Conservation (phyloP, 306 rosid species). For the Macrotyloma uniflorum region DNA sequence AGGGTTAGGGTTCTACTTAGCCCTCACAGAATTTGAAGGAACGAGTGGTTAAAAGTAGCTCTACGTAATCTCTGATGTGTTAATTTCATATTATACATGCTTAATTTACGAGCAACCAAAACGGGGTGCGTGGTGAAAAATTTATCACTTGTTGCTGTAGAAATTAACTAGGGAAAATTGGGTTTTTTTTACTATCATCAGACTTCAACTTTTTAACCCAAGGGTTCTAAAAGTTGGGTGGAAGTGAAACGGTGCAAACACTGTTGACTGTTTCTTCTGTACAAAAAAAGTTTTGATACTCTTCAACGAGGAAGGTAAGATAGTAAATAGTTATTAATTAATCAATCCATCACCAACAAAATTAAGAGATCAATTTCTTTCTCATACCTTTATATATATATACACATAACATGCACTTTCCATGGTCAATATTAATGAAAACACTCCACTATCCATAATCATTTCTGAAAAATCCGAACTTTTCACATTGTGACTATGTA, state of each 20-base stretch:
- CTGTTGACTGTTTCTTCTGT: slow-evolving; percentile 8
- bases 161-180: neutral
- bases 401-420: neutral
- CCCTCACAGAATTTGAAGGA: slow-evolving; percentile 26
- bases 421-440: neutral
- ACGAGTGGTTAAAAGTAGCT: slow-evolving; percentile 20
- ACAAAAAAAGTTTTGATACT: neutral
- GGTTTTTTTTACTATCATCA: neutral
- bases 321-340: neutral
- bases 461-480: neutral
- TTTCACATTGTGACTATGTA: no score
- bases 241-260: slow-evolving; percentile 18
- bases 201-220: slow-evolving; percentile 36
- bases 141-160: neutral
- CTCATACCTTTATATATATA: neutral
- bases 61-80: slow-evolving; percentile 8
- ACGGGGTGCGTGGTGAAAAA: neutral
- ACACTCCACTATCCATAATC: neutral
- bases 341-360: neutral
- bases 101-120: neutral
- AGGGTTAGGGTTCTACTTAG: slow-evolving; percentile 38
- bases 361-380: neutral
- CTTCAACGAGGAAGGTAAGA: slow-evolving; percentile 1
- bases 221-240: slow-evolving; percentile 17
- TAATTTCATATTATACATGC: neutral